Evolutionary conservation across 176 grass and related monocot genomes (phyloP), one percentile per base, ranked within the genome.

Genomic region (Oryza longistaminata): DNA sequence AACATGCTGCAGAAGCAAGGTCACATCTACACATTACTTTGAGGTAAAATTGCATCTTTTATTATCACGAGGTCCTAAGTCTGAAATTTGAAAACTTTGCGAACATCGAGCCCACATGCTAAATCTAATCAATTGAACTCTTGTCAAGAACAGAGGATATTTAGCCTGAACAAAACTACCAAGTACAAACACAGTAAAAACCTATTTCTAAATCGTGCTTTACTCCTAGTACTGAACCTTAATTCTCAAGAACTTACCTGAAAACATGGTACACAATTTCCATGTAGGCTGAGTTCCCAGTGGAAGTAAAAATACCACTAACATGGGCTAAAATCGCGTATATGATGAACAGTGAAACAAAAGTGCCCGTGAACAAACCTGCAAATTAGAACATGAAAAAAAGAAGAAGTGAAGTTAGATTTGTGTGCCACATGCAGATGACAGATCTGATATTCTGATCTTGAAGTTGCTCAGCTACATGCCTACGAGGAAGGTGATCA

Each of bases 291-390:
- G 93, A 45, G 71, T 87, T 89, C 12, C 85, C 81, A 46, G 80
- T 80, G 26, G 96, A 95, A 68, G 90, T 80, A 69, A 98, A 98
- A 42, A 98, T 94, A 40, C 96, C 91, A 35, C 88, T 87, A 29
- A 94, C 91, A 35, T 94, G 91, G 49, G 91, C 96, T 55, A 96
- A 83, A 44, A 95, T 90, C 19, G 83, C 92, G 73, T 98, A 98
- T 12, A 98, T 94, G 78, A 85, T 78, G 79, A 98, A 98, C 3
- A 98, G 60, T 0, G 90, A 90, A 31, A 92, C 90, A 27, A 98
- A 98, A 77, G 88, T 92, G 26, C 96, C 96, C 5, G 96, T 98
- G 71, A 98, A 98, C 64, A 98, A 13, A 26, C 96, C 96, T 98
- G 93, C 66, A 78, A 85, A 65, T 7, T 58, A 22, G 14, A 70